Conservation (phyloP, 306 rosid genomes). For the Macrotyloma uniflorum region DNA sequence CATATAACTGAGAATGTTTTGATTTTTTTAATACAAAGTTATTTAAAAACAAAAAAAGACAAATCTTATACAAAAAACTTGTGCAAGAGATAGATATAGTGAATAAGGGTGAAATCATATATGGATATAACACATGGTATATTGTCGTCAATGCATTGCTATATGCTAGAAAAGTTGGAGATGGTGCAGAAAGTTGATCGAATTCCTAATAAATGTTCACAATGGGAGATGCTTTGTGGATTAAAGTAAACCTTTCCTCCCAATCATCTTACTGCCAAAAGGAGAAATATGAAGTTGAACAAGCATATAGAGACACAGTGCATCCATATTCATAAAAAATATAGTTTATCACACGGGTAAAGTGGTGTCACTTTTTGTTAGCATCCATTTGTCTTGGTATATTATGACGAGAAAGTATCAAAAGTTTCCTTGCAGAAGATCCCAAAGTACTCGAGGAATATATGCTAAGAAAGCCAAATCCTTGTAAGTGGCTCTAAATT, state of each 20-base stretch:
- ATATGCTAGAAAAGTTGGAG: too few species aligned
- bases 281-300: conserved; percentile 37
- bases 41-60: background rate
- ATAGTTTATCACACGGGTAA: conserved; percentile 34
- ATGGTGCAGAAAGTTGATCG: conserved; percentile 19
- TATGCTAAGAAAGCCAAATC: conserved; percentile 50
- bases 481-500: conserved; percentile 43
- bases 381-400: conserved; percentile 58
- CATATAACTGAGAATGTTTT: background rate
- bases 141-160: too few species aligned
- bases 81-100: background rate
- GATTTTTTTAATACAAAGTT: background rate
- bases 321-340: background rate
- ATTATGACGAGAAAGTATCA: conserved; percentile 53
- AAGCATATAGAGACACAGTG: conserved; percentile 6
- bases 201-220: background rate
- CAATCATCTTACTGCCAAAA: conserved; percentile 36
- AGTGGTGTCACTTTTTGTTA: conserved; percentile 49
- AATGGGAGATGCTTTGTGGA: conserved; percentile 26
- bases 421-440: conserved; percentile 53
- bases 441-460: conserved; percentile 51
- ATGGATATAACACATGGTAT: conserved; percentile 30
- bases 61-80: background rate
- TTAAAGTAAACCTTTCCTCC: conserved; percentile 9
- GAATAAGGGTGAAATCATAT: conserved; percentile 5